Evolutionary conservation across 2,329 filamentous ascomycete genomes (phyloP).

Genomic region (Xenoacremonium recifei): DNA sequence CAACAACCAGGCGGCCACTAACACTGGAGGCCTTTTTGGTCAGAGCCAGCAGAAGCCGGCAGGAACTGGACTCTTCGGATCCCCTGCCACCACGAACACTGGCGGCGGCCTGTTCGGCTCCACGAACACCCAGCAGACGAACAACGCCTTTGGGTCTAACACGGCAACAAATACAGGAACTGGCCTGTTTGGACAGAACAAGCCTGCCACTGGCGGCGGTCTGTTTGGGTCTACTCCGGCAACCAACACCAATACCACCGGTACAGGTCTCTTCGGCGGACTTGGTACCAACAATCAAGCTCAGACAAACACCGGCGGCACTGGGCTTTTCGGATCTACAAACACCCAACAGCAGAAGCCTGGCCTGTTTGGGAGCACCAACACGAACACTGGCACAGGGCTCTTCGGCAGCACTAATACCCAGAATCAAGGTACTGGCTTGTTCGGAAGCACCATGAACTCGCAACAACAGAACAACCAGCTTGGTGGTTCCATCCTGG

Average conservation of each 20-base stretch:
- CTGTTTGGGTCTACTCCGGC: constrained; percentile 39
- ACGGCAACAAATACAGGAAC: constrained; percentile 30
- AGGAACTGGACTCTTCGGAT: constrained; percentile 29
- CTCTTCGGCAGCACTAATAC: constrained; percentile 53
- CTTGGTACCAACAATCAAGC: constrained; percentile 34
- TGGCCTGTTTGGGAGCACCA: constrained; percentile 52
- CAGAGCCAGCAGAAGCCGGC: constrained; percentile 39
- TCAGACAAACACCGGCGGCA: constrained; percentile 36
- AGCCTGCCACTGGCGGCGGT: constrained; percentile 34
- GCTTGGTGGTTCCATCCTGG: constrained; percentile 57
- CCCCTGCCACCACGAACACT: constrained; percentile 25
- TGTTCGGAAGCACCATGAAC: constrained; percentile 47
- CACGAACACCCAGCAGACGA: constrained; percentile 39
- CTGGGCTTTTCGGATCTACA: constrained; percentile 49
- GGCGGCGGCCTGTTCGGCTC: constrained; percentile 42
- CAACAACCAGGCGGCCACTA: constrained; percentile 30
- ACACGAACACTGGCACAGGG: constrained; percentile 44
- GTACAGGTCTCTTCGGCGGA: constrained; percentile 46
- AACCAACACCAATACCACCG: constrained; percentile 32
- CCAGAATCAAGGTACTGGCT: constrained; percentile 40
- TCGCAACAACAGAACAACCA: constrained; percentile 40
- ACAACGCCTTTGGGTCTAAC: constrained; percentile 31
- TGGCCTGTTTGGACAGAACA: constrained; percentile 39
- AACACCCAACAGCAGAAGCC: constrained; percentile 39
- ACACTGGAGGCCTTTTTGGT: constrained; percentile 45